Conservation (phyloP, 371 early-diverging fungal species). For the Phascolomyces articulosus region DNA sequence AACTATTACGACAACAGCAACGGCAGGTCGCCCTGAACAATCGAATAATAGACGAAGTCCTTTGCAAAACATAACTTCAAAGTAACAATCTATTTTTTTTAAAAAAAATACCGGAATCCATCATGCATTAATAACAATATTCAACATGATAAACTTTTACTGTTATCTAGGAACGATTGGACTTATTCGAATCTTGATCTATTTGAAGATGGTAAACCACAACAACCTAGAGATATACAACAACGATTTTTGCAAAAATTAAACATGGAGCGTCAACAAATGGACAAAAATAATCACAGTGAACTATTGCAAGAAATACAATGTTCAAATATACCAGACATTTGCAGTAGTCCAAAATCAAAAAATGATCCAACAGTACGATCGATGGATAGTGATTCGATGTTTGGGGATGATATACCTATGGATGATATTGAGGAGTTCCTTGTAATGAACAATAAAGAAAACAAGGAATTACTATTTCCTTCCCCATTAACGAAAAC, state of each 20-base stretch:
- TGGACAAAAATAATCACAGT: background rate
- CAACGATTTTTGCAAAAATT: slow-evolving; percentile 9
- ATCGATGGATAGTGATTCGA: slow-evolving; percentile 15
- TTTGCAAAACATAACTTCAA: too few species aligned
- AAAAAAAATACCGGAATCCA: too few species aligned
- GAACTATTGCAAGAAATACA: background rate
- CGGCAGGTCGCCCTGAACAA: too few species aligned
- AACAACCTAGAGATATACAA: slow-evolving; percentile 7
- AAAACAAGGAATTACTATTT: background rate
- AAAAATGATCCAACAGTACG: too few species aligned
- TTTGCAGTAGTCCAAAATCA: background rate
- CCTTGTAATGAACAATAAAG: background rate
- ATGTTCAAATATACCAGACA: background rate
- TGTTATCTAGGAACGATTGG: background rate
- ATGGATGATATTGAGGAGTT: slow-evolving; percentile 16
- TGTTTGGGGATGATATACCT: slow-evolving; percentile 28
- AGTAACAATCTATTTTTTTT: too few species aligned
- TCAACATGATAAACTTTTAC: too few species aligned
- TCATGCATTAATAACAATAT: too few species aligned
- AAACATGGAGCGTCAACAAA: background rate
- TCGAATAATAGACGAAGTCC: too few species aligned
- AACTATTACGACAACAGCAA: too few species aligned
- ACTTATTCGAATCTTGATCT: background rate
- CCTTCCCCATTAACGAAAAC: background rate
- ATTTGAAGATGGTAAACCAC: background rate